Base-by-base conservation (phyloP, 169 alveolate species). In the Plasmodium yoelii region DNA sequence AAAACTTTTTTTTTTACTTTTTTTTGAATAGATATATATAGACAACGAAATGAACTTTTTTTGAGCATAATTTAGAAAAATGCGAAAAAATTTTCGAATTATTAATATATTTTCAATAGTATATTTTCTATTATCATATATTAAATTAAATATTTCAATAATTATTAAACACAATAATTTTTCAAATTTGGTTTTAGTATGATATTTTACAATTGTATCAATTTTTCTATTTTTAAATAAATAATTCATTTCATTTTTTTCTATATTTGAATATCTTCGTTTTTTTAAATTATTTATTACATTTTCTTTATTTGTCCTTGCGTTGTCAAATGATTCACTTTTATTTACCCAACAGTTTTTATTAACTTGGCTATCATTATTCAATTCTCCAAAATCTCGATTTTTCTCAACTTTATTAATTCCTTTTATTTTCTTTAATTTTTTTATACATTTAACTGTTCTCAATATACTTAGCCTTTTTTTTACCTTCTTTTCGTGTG, bases 61-160 rank as follows among this genome's bases (percentile, higher is more conserved):
- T 44, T 86, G 91, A 24, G 91, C 69, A 28, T 57, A 47, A 59
- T 86, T 86, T 1, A 86, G 65, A 44, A 86, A 86, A 1, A 86
- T 73, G 0, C 91, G 82, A 46, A 69, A 86, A 47, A 86, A 86
- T 61, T 70, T 86, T 65, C 91, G 44, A 9, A 86, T 86, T 24
- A 86, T 86, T 18, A 86, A 47, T 18, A 86, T 51, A 12, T 71
- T 86, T 61, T 86, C 72, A 47, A 86, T 56, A 12, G 91, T 56
- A 63, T 46, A 57, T 13, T 86, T 69, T 46, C 91, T 49, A 86
- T 26, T 69, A 13, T 61, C 91, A 70, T 60, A 86, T 5, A 65
- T 63, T 63, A 86, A 60, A 22, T 86, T 86, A 47, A 86, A 86
- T 9, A 86, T 86, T 69, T 86, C 91, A 15, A 86, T 69, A 12